These are phyloP conservation scores for Elsinoe ampelina DNA, from an alignment of 2,329 filamentous ascomycete genomes.

Conservation along the genomic window DNA sequence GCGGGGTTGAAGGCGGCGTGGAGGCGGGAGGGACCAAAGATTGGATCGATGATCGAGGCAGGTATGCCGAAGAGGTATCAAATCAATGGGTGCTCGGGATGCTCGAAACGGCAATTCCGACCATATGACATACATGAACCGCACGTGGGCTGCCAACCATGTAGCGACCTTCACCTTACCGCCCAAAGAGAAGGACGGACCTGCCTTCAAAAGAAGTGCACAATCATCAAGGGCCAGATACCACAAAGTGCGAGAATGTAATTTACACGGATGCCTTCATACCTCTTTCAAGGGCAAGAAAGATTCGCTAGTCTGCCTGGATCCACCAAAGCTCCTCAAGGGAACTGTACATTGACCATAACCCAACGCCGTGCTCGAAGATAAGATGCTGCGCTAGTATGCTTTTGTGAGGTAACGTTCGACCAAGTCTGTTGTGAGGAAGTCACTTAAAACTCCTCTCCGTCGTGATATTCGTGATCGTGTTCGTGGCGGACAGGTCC, in stretches of 20 bases:
- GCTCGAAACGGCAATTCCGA: not conserved
- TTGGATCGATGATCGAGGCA: not conserved
- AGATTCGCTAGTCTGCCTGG: not conserved
- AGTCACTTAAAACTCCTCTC: not conserved
- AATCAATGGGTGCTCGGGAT: not conserved
- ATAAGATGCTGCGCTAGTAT: not conserved
- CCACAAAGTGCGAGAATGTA: no score
- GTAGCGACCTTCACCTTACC: not conserved
- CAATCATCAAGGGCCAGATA: no score
- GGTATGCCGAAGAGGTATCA: not conserved
- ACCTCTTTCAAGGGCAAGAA: not conserved
- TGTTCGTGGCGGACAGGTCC: not conserved
- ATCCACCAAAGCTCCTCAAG: not conserved
- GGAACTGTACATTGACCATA: not conserved
- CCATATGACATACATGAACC: not conserved
- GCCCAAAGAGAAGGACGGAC: not conserved
- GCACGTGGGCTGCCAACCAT: not conserved
- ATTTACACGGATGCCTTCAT: not conserved
- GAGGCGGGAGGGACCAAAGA: not conserved
- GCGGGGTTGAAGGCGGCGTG: constrained; percentile 8
- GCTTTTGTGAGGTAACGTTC: not conserved
- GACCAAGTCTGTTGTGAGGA: not conserved
- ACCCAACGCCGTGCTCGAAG: not conserved
- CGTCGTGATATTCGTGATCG: not conserved
- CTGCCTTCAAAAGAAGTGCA: no score